These are phyloP conservation scores for Gossypium herbaceum DNA, from an alignment of 345 rosid genomes.

Conservation along the genomic window DNA sequence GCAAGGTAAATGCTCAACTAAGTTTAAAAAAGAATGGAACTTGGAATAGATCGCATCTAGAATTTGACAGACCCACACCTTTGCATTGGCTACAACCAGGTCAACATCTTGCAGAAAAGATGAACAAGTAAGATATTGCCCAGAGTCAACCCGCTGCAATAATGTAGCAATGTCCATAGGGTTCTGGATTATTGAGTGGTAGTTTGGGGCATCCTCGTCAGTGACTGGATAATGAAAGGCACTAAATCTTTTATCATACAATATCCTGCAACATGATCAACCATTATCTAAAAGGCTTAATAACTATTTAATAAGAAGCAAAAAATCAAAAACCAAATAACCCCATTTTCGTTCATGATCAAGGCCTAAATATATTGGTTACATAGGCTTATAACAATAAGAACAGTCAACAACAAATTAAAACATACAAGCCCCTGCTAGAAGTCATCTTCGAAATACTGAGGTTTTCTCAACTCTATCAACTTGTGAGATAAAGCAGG, in stretches of 20 bases:
- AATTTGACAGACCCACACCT: conserved; percentile 40
- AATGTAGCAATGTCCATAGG: conserved; percentile 95
- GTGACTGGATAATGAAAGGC: conserved; percentile 92
- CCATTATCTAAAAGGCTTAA: not conserved
- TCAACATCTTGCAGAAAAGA: conserved; percentile 82
- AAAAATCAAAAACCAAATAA: not conserved
- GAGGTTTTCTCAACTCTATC: not conserved
- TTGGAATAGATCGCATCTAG: not conserved
- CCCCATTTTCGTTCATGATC: not conserved
- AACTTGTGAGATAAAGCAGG: not conserved
- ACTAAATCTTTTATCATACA: conserved; percentile 83
- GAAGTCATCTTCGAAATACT: not conserved
- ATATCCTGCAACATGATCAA: conserved; percentile 46
- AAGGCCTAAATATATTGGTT: conserved; percentile 8
- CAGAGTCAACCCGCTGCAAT: conserved; percentile 84
- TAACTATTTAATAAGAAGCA: not conserved
- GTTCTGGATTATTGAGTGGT: conserved; percentile 77
- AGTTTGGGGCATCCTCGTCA: conserved; percentile 97
- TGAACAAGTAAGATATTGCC: conserved; percentile 79
- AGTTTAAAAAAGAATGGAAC: not conserved
- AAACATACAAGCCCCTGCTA: not conserved
- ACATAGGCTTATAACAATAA: not conserved
- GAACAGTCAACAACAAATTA: not conserved
- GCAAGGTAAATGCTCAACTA: not conserved
- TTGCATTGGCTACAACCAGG: conserved; percentile 89